Conservation (phyloP, 129 eudicot genomes). For the Rutidosis leptorrhynchoides region DNA sequence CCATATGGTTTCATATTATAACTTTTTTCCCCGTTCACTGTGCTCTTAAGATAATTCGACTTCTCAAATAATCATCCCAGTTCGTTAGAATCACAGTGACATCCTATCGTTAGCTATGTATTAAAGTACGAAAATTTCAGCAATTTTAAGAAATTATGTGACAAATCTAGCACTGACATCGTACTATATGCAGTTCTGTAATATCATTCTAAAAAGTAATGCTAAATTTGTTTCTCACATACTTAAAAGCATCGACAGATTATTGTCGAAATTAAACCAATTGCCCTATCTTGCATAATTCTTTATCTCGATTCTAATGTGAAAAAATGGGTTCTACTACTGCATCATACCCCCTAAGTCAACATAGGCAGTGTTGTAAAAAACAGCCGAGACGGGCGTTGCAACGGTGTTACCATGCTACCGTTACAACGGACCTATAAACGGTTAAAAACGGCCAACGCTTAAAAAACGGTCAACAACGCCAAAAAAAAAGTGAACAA, state of each 20-base stretch:
- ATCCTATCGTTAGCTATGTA: neutral
- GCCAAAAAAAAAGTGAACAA: no score
- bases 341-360: no score
- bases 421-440: no score
- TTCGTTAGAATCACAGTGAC: neutral
- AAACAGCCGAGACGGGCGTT: no score
- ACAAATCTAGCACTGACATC: neutral
- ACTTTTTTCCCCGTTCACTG: neutral
- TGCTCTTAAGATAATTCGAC: neutral
- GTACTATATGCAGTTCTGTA: neutral
- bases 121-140: neutral
- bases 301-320: neutral
- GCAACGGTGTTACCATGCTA: no score
- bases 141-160: neutral
- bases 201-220: neutral
- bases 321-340: neutral
- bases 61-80: neutral
- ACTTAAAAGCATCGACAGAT: neutral
- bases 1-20: neutral
- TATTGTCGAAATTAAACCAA: neutral
- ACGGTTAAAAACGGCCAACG: no score
- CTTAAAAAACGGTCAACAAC: no score
- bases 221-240: neutral
- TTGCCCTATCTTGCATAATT: neutral
- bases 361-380: no score